Base-by-base conservation (phyloP, 495 filamentous ascomycete species). In the Lindgomyces ingoldianus region DNA sequence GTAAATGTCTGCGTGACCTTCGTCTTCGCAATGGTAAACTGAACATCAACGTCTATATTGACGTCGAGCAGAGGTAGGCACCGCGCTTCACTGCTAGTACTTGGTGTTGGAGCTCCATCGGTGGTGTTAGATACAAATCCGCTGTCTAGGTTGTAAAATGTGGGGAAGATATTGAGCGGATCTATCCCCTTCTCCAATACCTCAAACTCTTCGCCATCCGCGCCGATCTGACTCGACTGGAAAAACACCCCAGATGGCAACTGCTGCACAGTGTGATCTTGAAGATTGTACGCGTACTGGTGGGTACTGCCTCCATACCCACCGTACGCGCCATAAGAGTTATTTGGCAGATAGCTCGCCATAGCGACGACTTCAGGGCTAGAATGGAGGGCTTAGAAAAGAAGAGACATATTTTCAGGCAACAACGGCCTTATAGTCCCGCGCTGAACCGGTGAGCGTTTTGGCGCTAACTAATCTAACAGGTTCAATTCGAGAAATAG, bases 41-140 rank as follows among this genome's bases (percentile, higher is more conserved):
- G 10, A 42, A 61, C 47, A 22, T 61, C 9, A 47, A 53, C 58
- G 18, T 51, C 29, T 3, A 52, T 24, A 18, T 9, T 18, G 8
- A 51, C 46, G n/a, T 39, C n/a, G 19, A 61, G 58, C 9, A 36
- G 47, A 24, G 46, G 26, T 16, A 51, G 21, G 29, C 57, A 60
- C 2, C 57, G 57, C 42, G 29, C 4, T 16, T 18, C 39, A 18
- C 24, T 19, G 52, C 52, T 21, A 16, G 18, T 56, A 41, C n/a
- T 19, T 22, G 44, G 19, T 47, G 44, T 9, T 47, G 44, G 19
- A 4, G 44, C 44, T 47, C 14, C 18, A 41, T 41, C 36, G 36
- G 9, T 47, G 6, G 44, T 4, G 44, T 8, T 47, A 6, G 44
- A 19, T 6, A 6, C 44, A 19, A n/a, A 47, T 47, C 8, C 11